These are phyloP conservation scores for Fusarium nanum DNA, from an alignment of 2,329 filamentous ascomycete species.

Conservation along the genomic window DNA sequence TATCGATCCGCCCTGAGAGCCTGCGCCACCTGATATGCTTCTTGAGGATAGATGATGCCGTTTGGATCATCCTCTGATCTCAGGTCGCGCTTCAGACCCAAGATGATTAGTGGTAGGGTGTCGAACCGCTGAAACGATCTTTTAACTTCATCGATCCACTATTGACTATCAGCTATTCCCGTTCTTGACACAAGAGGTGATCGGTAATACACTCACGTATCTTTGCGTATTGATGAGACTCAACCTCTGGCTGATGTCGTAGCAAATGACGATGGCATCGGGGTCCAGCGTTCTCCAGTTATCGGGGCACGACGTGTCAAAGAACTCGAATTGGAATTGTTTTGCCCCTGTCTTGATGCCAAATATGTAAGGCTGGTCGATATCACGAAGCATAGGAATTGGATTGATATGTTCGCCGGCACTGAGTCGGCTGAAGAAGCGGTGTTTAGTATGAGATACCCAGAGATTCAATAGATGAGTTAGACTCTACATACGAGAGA, in stretches of 20 bases:
- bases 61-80: slow-evolving; percentile 69
- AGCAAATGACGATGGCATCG: slow-evolving; percentile 69
- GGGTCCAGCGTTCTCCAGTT: slow-evolving; percentile 69
- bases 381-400: slow-evolving; percentile 65
- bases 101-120: slow-evolving; percentile 64
- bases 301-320: slow-evolving; percentile 68
- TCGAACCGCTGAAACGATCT: slow-evolving; percentile 60
- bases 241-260: slow-evolving; percentile 69
- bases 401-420: slow-evolving; percentile 55
- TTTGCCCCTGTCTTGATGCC: slow-evolving; percentile 58
- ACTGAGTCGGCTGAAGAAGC: slow-evolving; percentile 62
- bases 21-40: slow-evolving; percentile 67
- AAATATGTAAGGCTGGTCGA: slow-evolving; percentile 71
- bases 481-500: slow-evolving; percentile 63
- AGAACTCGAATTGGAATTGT: slow-evolving; percentile 68
- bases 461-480: slow-evolving; percentile 16
- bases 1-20: slow-evolving; percentile 71
- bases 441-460: slow-evolving; percentile 17
- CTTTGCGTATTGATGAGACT: slow-evolving; percentile 69
- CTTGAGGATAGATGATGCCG: slow-evolving; percentile 70
- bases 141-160: slow-evolving; percentile 70
- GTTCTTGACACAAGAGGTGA: neutral
- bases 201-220: slow-evolving; percentile 58
- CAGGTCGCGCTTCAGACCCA: slow-evolving; percentile 71
- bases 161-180: neutral